Conservation (phyloP, 192 early-diverging fungal species). For the Backusella sp. region DNA sequence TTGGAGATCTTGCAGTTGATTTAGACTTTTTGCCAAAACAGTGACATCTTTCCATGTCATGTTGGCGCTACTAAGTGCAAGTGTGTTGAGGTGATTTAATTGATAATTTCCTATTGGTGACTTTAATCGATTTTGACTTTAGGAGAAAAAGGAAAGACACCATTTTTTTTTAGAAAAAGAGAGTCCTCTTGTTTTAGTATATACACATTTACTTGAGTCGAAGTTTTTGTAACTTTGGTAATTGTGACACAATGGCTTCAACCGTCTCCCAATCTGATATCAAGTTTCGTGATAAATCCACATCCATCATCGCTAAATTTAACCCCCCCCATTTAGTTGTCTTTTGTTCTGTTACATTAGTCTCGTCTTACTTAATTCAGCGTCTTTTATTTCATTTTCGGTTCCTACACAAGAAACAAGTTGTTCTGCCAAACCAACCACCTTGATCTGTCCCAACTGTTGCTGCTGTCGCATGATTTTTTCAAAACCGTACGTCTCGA, state of each 20-base stretch:
- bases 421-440: slow-evolving; percentile 28
- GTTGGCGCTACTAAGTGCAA: slow-evolving; percentile 33
- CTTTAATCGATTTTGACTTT: slow-evolving; percentile 28
- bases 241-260: slow-evolving; percentile 43
- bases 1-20: slow-evolving; percentile 49
- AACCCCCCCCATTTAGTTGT: not conserved
- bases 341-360: not conserved
- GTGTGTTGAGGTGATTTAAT: slow-evolving; percentile 29
- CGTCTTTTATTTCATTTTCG: slow-evolving; percentile 36
- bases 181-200: too few relatives aligned
- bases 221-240: slow-evolving; percentile 39
- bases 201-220: slow-evolving; percentile 44
- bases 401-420: slow-evolving; percentile 6
- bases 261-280: slow-evolving; percentile 47
- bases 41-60: slow-evolving; percentile 40
- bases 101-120: slow-evolving; percentile 12
- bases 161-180: not conserved
- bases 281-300: slow-evolving; percentile 57
- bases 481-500: slow-evolving; percentile 55
- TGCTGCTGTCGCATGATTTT: slow-evolving; percentile 43
- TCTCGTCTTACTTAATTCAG: slow-evolving; percentile 37
- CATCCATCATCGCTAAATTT: slow-evolving; percentile 40
- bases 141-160: not conserved
- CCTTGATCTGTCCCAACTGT: slow-evolving; percentile 12
- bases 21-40: slow-evolving; percentile 38